Evolutionary conservation across 495 filamentous ascomycete species (phyloP), one percentile per base, ranked within the genome.

Genomic region (Annulohypoxylon maeteangense): DNA sequence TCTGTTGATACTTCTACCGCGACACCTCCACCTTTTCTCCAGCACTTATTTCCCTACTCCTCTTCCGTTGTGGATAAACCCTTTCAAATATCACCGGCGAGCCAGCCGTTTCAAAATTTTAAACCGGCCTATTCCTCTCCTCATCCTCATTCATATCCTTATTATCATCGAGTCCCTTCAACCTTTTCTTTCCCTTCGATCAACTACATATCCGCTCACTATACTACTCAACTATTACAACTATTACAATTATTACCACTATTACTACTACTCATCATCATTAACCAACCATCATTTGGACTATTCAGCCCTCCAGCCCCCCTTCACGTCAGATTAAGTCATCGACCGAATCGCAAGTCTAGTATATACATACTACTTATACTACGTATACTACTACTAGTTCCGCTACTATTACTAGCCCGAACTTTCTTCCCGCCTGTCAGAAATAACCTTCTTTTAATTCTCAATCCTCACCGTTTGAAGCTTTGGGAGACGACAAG

Each of bases 321-420:
- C 56, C 68, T 73, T 72, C 70, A 61, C 70, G 70, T 73, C 62
- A 69, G 55, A 73, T 65, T 73, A 73, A 68, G 62, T 73, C 70
- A 65, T 69, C 65, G 22, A 56, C 34, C 66, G 29, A 42, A 54
- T 44, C 31, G 44, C 36, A 23, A 27, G n/a, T 47, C 51, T 32
- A 44, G n/a, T 25, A 36, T 48, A 48, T 48, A 44, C 40, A 56
- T 25, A 53, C 34, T 7, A 27, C 10, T 53, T 25, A 36, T 31
- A n/a, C n/a, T n/a, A n/a, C n/a, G n/a, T 29, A 29, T 3, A 55
- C 51, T 55, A 36, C 18, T 55, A 55, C 29, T 36, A 36, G 16
- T 55, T 34, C 51, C 23, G 47, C 23, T 51, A 56, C 58, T 10
- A 55, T 29, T 22, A 25, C 27, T 66, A 67, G 50, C 20, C 53